Evolutionary conservation across 768 basidiomycete species (phyloP).

Genomic region (Termitomyces titanicus): DNA sequence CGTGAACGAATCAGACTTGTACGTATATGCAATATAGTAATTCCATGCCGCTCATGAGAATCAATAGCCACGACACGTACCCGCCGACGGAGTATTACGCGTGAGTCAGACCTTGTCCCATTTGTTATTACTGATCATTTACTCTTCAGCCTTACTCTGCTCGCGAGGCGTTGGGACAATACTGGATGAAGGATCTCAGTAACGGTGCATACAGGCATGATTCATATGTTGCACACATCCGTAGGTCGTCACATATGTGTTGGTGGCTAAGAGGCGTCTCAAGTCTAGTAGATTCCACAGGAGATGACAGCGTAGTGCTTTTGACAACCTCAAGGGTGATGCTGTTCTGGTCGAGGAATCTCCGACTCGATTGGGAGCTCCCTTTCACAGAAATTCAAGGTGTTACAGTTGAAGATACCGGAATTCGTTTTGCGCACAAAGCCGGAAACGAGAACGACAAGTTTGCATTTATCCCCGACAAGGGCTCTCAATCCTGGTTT

Average conservation of each 20-base stretch:
- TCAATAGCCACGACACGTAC: slow-evolving; percentile 74
- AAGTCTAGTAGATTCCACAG: slow-evolving; percentile 55
- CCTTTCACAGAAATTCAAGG: slow-evolving; percentile 84
- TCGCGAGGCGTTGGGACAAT: slow-evolving; percentile 90
- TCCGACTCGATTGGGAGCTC: slow-evolving; percentile 89
- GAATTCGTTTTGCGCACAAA: slow-evolving; percentile 85
- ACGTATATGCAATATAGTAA: no score
- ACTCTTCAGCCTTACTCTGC: slow-evolving; percentile 75
- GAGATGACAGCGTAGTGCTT: slow-evolving; percentile 75
- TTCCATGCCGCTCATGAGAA: slow-evolving; percentile 3
- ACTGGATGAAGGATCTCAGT: slow-evolving; percentile 95
- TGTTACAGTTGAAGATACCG: slow-evolving; percentile 85
- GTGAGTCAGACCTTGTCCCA: slow-evolving; percentile 40
- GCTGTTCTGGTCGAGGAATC: slow-evolving; percentile 80
- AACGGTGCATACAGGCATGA: slow-evolving; percentile 84
- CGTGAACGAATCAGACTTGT: slow-evolving; percentile 84
- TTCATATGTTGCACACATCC: slow-evolving; percentile 87
- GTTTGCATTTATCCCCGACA: slow-evolving; percentile 75
- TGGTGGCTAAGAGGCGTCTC: not conserved
- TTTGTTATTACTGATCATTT: not conserved
- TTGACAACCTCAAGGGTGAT: slow-evolving; percentile 78
- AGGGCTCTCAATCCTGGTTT: slow-evolving; percentile 75
- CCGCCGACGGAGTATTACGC: slow-evolving; percentile 82
- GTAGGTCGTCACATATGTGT: slow-evolving; percentile 31
- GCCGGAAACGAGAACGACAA: slow-evolving; percentile 70